Evolutionary conservation across 2,329 filamentous ascomycete genomes (phyloP).

Genomic region (Curvularia lunata): DNA sequence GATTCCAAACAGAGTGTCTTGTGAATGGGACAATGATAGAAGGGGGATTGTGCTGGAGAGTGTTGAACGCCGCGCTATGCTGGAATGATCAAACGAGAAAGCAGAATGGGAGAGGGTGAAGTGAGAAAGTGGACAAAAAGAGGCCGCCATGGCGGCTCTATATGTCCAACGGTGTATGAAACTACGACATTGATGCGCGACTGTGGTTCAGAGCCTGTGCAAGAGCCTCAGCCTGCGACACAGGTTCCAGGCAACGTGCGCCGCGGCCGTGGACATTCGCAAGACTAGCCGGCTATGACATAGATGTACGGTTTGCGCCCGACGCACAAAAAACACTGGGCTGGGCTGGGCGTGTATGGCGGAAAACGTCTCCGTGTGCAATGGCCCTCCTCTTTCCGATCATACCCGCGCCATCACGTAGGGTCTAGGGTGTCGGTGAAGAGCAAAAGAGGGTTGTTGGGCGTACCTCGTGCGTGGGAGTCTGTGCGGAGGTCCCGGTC

Average conservation of each 20-base stretch:
- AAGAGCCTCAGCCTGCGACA: slow-evolving; percentile 25
- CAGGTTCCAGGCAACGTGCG: slow-evolving; percentile 17
- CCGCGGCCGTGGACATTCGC: slow-evolving; percentile 35
- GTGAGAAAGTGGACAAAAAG: slow-evolving; percentile 10
- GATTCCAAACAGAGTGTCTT: not conserved
- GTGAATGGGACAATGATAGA: slow-evolving; percentile 8
- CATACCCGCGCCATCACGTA: slow-evolving; percentile 12
- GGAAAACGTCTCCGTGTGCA: slow-evolving; percentile 15
- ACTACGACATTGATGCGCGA: slow-evolving; percentile 10
- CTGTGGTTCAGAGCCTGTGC: slow-evolving; percentile 5
- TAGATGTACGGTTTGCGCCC: slow-evolving; percentile 22
- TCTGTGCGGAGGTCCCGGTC: slow-evolving; percentile 17
- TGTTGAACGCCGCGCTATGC: slow-evolving; percentile 15
- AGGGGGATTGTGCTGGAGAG: slow-evolving; percentile 19
- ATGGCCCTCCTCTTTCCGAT: slow-evolving; percentile 16
- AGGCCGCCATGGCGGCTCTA: slow-evolving; percentile 8
- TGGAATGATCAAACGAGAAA: slow-evolving; percentile 16
- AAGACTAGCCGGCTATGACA: slow-evolving; percentile 33
- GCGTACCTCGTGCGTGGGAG: slow-evolving; percentile 16
- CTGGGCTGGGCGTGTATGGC: slow-evolving; percentile 3
- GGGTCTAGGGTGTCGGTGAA: slow-evolving; percentile 11
- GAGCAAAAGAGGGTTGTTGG: slow-evolving; percentile 12
- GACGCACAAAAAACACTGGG: slow-evolving; percentile 12
- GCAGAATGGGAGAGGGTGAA: slow-evolving; percentile 6
- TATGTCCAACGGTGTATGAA: slow-evolving; percentile 10